Percentiles rank a stretch among this genome's conserved stretches.
These are phyloP conservation scores for Globisporangium okanoganense DNA, from an alignment of 352 stramenopile species.

Conservation along the genomic window DNA sequence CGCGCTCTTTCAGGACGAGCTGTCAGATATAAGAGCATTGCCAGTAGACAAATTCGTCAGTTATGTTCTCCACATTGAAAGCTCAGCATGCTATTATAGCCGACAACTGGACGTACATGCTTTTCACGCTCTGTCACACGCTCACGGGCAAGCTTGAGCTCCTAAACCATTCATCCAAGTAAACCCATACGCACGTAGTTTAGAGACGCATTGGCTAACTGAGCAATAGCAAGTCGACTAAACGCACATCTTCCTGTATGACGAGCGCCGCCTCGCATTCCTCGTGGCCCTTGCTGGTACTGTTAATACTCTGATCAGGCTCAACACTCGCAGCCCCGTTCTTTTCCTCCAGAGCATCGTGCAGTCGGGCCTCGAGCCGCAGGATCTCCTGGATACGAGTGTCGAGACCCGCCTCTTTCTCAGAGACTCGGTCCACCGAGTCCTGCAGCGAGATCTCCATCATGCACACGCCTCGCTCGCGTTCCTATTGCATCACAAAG, in stretches of 20 bases:
- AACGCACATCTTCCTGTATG: conserved; percentile 29
- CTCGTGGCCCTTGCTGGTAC: conserved; percentile 9
- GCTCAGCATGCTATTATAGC: not conserved
- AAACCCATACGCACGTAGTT: not conserved
- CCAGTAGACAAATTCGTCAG: not conserved
- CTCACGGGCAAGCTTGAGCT: not conserved
- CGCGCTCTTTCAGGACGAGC: conserved; percentile 39
- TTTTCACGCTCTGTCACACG: conserved; percentile 19
- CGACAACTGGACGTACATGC: conserved; percentile 21
- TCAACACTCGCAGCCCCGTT: conserved; percentile 1
- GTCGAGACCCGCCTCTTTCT: conserved; percentile 36
- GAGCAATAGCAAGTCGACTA: not conserved
- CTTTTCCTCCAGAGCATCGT: conserved; percentile 28
- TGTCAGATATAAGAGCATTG: conserved; percentile 2
- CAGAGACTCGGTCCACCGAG: conserved; percentile 21
- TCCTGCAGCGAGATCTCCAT: conserved; percentile 33
- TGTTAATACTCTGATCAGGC: not conserved
- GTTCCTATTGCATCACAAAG: conserved; percentile 17
- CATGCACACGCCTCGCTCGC: conserved; percentile 28
- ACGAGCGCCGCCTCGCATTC: conserved; percentile 23
- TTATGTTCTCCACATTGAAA: not conserved
- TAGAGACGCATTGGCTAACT: too few relatives aligned
- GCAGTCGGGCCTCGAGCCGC: conserved; percentile 35
- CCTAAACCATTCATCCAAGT: not conserved
- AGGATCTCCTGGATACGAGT: conserved; percentile 36